Percentiles rank a stretch among this genome's conserved stretches.
Conservation (phyloP, 2,329 filamentous ascomycete species). For the Graphium sp. region DNA sequence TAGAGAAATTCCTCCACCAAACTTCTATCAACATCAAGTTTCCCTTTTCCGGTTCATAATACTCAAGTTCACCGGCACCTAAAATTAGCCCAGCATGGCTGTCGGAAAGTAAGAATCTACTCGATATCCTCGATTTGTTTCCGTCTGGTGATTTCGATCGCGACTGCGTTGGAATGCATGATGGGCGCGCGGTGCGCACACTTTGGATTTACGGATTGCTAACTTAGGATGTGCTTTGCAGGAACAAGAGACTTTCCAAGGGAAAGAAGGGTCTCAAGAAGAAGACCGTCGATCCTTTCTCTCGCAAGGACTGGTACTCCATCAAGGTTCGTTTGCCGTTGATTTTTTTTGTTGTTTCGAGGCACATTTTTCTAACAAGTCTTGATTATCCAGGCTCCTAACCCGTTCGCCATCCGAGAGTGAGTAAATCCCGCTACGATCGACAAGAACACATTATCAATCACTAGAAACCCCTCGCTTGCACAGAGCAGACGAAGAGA, state of each 20-base stretch:
- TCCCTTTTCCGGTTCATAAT: slow-evolving; percentile 4
- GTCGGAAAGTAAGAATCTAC: slow-evolving; percentile 36
- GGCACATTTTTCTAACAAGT: slow-evolving; percentile 10
- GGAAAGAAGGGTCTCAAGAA: slow-evolving; percentile 99
- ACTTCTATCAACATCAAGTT: slow-evolving; percentile 7
- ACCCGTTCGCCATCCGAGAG: slow-evolving; percentile 93
- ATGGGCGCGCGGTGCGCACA: too few relatives aligned
- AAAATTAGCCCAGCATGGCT: slow-evolving; percentile 39
- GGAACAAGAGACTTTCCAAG: slow-evolving; percentile 99
- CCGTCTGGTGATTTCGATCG: too few relatives aligned
- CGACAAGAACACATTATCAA: slow-evolving; percentile 1
- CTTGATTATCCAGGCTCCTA: slow-evolving; percentile 58
- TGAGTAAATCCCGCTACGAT: slow-evolving; percentile 34
- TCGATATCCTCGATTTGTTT: neutral
- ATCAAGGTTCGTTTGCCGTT: slow-evolving; percentile 57
- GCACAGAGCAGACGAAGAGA: too few relatives aligned
- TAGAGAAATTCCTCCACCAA: too few relatives aligned
- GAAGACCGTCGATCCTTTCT: slow-evolving; percentile 94
- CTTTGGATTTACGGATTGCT: neutral
- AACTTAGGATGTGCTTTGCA: slow-evolving; percentile 20
- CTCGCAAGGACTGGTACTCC: slow-evolving; percentile 98
- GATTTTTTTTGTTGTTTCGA: neutral
- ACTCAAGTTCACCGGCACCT: slow-evolving; percentile 20
- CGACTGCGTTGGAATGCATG: too few relatives aligned
- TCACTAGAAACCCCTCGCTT: too few relatives aligned